Conservation (phyloP, 768 basidiomycete species). For the Pulveroboletus ravenelii region DNA sequence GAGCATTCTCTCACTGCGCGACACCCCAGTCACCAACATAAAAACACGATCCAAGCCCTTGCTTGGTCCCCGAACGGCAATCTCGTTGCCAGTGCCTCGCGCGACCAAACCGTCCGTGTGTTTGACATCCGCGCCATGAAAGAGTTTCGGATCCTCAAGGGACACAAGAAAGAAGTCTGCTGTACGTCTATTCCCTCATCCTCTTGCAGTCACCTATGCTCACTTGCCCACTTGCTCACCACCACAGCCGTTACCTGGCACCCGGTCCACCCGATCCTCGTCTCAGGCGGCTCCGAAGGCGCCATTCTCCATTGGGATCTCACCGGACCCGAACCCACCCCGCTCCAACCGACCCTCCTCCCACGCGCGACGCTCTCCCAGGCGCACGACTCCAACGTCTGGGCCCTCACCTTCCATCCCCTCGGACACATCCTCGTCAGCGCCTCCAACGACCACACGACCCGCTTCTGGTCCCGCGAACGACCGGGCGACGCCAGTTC, state of each 20-base stretch:
- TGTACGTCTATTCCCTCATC: constrained; percentile 48
- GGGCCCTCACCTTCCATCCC: constrained; percentile 93
- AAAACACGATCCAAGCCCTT: constrained; percentile 92
- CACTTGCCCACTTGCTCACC: not conserved
- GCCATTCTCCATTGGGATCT: constrained; percentile 94
- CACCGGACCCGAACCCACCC: constrained; percentile 49
- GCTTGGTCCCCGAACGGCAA: constrained; percentile 95
- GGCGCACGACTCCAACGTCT: constrained; percentile 97
- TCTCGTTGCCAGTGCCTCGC: constrained; percentile 87
- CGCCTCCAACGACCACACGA: constrained; percentile 97
- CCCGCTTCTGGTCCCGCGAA: constrained; percentile 96
- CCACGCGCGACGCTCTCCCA: constrained; percentile 87
- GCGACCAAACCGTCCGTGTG: constrained; percentile 91
- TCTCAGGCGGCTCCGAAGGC: constrained; percentile 93
- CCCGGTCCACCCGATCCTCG: constrained; percentile 86
- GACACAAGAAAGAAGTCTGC: constrained; percentile 98
- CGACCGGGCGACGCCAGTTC: constrained; percentile 78
- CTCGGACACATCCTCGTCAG: constrained; percentile 91
- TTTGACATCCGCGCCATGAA: constrained; percentile 99
- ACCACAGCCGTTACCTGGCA: constrained; percentile 83
- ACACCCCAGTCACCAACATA: constrained; percentile 80
- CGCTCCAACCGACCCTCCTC: constrained; percentile 36
- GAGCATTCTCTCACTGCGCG: not conserved
- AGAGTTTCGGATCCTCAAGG: constrained; percentile 85
- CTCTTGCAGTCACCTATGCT: not conserved